Evolutionary conservation across 83 land plant genomes (phyloP).

Genomic region (Larix sibirica): DNA sequence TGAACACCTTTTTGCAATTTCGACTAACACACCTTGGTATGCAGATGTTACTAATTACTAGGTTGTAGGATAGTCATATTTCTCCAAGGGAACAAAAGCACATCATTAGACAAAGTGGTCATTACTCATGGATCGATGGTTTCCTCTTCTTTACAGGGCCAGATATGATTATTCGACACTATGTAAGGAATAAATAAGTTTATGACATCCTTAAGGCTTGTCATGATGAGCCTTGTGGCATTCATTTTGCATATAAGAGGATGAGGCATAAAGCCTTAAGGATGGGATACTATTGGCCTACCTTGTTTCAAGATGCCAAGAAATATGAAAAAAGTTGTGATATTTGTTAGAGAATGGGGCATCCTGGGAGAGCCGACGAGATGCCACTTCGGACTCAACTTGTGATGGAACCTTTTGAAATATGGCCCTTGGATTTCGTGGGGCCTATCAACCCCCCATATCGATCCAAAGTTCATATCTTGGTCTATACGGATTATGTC

Average conservation of each 20-base stretch:
- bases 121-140: not conserved
- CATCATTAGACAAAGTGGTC: not conserved
- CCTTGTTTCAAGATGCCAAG: not conserved
- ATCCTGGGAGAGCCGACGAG: not conserved
- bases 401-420: not conserved
- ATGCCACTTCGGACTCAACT: not conserved
- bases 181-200: not conserved
- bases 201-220: not conserved
- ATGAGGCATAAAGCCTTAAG: not conserved
- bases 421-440: not conserved
- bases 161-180: not conserved
- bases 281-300: not conserved
- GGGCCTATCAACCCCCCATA: not conserved
- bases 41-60: not conserved
- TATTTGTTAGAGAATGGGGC: not conserved
- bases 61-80: not conserved
- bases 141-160: not conserved
- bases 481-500: no score
- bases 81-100: not conserved
- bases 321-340: not conserved
- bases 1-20: not conserved
- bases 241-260: not conserved
- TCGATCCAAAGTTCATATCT: no score
- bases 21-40: not conserved
- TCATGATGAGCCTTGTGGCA: not conserved